These are phyloP conservation scores for Plasmodium inui DNA, from an alignment of 169 alveolate species.

Conservation along the genomic window DNA sequence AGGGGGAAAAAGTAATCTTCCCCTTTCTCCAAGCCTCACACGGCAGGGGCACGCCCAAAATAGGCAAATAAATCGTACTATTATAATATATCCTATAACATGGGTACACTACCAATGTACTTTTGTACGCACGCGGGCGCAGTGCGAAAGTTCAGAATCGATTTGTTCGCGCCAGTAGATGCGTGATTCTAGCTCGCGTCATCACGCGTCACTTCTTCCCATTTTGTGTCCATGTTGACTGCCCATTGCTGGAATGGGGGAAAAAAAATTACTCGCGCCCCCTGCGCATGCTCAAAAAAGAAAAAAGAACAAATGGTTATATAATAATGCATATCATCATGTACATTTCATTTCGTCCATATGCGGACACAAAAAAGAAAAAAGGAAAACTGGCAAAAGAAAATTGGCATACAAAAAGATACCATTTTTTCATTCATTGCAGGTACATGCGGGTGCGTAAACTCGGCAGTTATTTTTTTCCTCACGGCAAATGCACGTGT, in stretches of 20 bases:
- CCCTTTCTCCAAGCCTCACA: not conserved
- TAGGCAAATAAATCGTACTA: too few species aligned
- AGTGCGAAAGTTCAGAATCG: not conserved
- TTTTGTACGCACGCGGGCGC: not conserved
- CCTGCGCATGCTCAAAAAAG: not conserved
- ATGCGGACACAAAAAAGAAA: not conserved
- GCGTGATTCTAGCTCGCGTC: not conserved
- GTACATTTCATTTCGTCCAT: not conserved
- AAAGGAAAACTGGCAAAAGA: not conserved
- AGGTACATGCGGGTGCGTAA: not conserved
- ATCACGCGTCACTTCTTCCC: not conserved
- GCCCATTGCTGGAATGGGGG: not conserved
- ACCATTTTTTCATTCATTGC: not conserved
- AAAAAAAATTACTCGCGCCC: not conserved
- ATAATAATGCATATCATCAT: not conserved
- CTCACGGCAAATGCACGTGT: not conserved
- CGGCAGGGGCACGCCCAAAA: not conserved
- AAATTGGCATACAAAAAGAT: not conserved
- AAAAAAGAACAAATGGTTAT: not conserved
- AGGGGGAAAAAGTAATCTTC: not conserved
- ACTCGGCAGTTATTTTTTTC: not conserved
- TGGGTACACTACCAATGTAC: not conserved
- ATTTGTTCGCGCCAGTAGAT: not conserved
- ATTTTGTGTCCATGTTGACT: not conserved
- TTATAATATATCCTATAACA: not conserved